Percentiles rank a stretch among this genome's conserved stretches.
Conservation (phyloP, 208 protist genomes). For the Leishmania turanica region DNA sequence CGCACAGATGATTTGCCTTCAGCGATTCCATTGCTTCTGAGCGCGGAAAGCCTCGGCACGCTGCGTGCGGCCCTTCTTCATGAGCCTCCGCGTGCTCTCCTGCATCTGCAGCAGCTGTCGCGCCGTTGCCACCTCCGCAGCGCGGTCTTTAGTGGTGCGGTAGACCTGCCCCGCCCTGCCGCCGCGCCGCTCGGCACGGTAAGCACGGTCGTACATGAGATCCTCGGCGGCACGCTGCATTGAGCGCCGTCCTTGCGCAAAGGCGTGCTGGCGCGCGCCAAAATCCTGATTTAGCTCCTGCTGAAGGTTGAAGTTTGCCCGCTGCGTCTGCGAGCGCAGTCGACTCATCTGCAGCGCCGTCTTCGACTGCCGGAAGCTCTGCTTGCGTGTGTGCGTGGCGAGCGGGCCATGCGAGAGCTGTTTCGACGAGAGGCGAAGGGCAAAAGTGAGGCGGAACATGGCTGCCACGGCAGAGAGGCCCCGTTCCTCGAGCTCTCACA, state of each 20-base stretch:
- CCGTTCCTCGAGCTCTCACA: background rate
- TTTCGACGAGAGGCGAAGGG: constrained; percentile 16
- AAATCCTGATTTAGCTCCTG: constrained; percentile 55
- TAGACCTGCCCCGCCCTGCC: constrained; percentile 11
- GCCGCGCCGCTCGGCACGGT: constrained; percentile 3
- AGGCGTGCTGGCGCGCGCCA: constrained; percentile 33
- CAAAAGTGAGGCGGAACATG: constrained; percentile 9
- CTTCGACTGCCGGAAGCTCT: constrained; percentile 51
- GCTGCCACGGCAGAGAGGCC: background rate
- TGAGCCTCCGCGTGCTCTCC: constrained; percentile 48
- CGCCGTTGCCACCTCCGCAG: constrained; percentile 51
- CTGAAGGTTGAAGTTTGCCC: constrained; percentile 36
- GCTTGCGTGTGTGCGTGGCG: constrained; percentile 41
- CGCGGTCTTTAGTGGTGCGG: constrained; percentile 29
- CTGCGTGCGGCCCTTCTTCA: constrained; percentile 42
- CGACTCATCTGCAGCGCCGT: constrained; percentile 47
- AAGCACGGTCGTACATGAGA: constrained; percentile 41
- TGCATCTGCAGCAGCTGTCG: constrained; percentile 60
- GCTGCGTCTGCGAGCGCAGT: constrained; percentile 47
- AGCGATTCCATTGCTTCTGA: constrained; percentile 44
- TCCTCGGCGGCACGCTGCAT: constrained; percentile 38
- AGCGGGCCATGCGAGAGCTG: constrained; percentile 16
- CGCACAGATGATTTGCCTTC: background rate
- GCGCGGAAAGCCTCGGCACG: constrained; percentile 50
- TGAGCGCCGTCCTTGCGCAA: constrained; percentile 26